A percentile compares a stretch with the other conserved stretches of the same genome.
phyloP scores from a whole-genome alignment of 768 basidiomycete genomes.

The Guyanaporus albipodus region DNA sequence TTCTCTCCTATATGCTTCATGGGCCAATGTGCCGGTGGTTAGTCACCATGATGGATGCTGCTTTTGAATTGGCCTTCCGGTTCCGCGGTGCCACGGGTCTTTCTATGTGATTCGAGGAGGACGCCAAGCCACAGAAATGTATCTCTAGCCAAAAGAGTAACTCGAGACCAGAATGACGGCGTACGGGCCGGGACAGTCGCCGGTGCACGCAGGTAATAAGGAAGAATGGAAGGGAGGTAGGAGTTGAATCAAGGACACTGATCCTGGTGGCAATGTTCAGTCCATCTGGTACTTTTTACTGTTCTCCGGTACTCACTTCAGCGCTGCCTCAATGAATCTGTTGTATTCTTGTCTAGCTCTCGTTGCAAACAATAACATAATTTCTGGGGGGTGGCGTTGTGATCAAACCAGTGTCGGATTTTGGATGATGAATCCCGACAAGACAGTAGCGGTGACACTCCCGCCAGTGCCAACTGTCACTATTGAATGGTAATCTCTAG shows the following conservation, averaged over 20 bases:
- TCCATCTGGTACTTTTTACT: background rate
- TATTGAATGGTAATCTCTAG: background rate
- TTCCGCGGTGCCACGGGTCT: background rate
- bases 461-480: background rate
- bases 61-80: background rate
- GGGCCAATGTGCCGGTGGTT: background rate
- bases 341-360: too few species aligned
- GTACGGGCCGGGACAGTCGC: background rate
- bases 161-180: conserved; percentile 1
- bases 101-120: background rate
- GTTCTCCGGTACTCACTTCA: too few species aligned
- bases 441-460: background rate
- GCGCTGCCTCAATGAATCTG: too few species aligned
- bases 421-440: background rate
- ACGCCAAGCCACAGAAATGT: conserved; percentile 17
- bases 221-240: background rate
- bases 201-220: background rate
- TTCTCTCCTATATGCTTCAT: background rate
- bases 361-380: background rate
- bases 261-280: background rate
- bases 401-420: background rate
- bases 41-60: background rate
- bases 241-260: background rate
- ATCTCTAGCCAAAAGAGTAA: conserved; percentile 1
- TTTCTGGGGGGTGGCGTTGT: background rate